phyloP scores from a whole-genome alignment of 208 protist species.

The Acanthamoeba castellanii region DNA sequence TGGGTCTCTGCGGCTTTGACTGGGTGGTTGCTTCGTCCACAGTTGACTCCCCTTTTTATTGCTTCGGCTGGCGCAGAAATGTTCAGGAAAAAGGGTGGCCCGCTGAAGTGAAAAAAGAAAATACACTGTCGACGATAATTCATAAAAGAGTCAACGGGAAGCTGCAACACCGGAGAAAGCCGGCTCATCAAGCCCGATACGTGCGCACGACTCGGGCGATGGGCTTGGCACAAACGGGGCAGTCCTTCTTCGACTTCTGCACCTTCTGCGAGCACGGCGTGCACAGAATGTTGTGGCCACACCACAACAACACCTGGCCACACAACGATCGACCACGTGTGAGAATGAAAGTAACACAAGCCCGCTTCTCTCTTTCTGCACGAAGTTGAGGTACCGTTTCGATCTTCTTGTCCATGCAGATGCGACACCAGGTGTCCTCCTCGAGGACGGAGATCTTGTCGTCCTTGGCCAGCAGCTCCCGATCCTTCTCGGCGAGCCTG shows the following conservation, averaged over 20 bases:
- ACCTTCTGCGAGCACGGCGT: slow-evolving; percentile 1
- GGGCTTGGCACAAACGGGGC: slow-evolving; percentile 34
- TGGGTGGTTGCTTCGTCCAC: too few species aligned
- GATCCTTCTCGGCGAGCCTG: slow-evolving; percentile 37
- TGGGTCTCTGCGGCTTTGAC: too few species aligned
- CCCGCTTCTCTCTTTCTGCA: too few species aligned
- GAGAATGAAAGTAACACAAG: neutral
- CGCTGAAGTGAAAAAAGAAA: too few species aligned
- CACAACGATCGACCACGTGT: neutral
- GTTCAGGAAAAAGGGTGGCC: too few species aligned
- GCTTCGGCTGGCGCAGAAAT: too few species aligned
- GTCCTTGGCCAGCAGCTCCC: slow-evolving; percentile 18
- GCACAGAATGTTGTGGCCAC: slow-evolving; percentile 61
- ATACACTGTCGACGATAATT: too few species aligned
- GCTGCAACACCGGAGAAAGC: too few species aligned
- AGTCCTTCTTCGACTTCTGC: slow-evolving; percentile 17
- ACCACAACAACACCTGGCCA: slow-evolving; percentile 28
- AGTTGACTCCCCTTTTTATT: too few species aligned
- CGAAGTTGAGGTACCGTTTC: neutral
- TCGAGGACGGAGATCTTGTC: slow-evolving; percentile 64
- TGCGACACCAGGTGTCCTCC: slow-evolving; percentile 41
- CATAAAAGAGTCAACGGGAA: too few species aligned
- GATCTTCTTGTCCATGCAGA: slow-evolving; percentile 56
- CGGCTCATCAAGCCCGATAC: too few species aligned
- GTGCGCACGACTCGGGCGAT: slow-evolving; percentile 32